phyloP scores from a whole-genome alignment of 2,329 filamentous ascomycete species.

The Chrysosporium keratinophilum region DNA sequence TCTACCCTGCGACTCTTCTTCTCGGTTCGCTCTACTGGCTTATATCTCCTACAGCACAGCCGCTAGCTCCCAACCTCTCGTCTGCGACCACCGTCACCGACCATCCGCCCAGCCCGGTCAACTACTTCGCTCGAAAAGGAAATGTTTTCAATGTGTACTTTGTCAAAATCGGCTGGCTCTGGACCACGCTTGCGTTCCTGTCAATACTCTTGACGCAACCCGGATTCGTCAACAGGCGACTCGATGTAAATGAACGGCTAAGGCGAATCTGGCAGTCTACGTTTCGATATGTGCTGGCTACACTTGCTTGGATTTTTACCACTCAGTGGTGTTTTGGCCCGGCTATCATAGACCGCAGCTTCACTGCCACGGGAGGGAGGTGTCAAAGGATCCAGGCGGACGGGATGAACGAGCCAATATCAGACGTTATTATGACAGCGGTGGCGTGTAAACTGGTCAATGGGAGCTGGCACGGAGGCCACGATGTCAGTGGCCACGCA shows the following conservation, averaged over 20 bases:
- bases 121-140: constrained; percentile 86
- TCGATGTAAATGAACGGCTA: constrained; percentile 25
- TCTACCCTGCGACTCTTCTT: constrained; percentile 69
- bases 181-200: constrained; percentile 67
- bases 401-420: constrained; percentile 28
- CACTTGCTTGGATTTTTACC: constrained; percentile 68
- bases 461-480: constrained; percentile 80
- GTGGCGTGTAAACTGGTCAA: constrained; percentile 73
- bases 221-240: constrained; percentile 38
- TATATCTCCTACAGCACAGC: constrained; percentile 59
- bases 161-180: constrained; percentile 91
- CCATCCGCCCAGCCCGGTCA: constrained; percentile 23
- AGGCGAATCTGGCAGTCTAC: constrained; percentile 48
- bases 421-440: constrained; percentile 49
- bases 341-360: constrained; percentile 78
- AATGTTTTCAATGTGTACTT: constrained; percentile 90
- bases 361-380: constrained; percentile 74
- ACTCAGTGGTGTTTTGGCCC: constrained; percentile 98
- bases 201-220: constrained; percentile 61
- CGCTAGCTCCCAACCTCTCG: constrained; percentile 48
- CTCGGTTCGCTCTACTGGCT: constrained; percentile 72
- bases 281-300: constrained; percentile 61
- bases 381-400: constrained; percentile 55
- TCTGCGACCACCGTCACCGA: constrained; percentile 6
- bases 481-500: constrained; percentile 92